Evolutionary conservation across 1,284 basidiomycete genomes (phyloP), one percentile per base, ranked within the genome.

Genomic region (Cryptococcus jaspeensis): DNA sequence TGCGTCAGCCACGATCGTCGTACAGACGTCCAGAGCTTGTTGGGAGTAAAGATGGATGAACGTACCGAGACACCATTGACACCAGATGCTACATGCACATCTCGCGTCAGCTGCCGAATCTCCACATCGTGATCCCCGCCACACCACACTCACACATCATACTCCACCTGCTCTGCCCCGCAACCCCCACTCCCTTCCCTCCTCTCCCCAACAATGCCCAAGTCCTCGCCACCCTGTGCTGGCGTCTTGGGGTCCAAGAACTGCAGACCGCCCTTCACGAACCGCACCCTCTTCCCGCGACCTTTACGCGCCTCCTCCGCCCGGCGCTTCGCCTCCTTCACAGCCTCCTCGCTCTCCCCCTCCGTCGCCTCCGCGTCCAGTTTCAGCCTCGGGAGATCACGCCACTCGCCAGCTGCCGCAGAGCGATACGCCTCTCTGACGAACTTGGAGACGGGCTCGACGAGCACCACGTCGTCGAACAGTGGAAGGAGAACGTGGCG

Each of bases 41-140:
- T 11, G 37, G 20, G 15, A 32, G 42, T 16, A 32, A 22, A 43
- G 28, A 22, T 18, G 23, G n/a, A 41, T 20, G 54, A 41, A 62
- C 64, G 66, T 59, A n/a, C 89, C 89, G 13, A 95, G 81, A 79
- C 92, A 94, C 93, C 93, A 96, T 74, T 96, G 93, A 68, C 90
- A 91, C 93, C 90, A 92, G 56, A 94, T 83, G 2, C 76, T 78
- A 53, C 3, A 38, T 39, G 60, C 82, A 76, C 92, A 90, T 1
- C 82, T 82, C 53, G 18, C 56, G 56, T 8, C 39, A 42, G 40
- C 50, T 23, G 48, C 20, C 23, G 28, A 16, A 46, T 25, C 45
- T 32, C 15, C 28, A 4, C 28, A 32, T 5, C 9, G 5, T 9
- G 9, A 32, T 9, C 28, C 28, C 28, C 4, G 25, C 20, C 23